Percentiles rank a stretch among this genome's conserved stretches.
These are phyloP conservation scores for Paramecium bursaria DNA, from an alignment of 73 alveolate genomes.

Conservation along the genomic window DNA sequence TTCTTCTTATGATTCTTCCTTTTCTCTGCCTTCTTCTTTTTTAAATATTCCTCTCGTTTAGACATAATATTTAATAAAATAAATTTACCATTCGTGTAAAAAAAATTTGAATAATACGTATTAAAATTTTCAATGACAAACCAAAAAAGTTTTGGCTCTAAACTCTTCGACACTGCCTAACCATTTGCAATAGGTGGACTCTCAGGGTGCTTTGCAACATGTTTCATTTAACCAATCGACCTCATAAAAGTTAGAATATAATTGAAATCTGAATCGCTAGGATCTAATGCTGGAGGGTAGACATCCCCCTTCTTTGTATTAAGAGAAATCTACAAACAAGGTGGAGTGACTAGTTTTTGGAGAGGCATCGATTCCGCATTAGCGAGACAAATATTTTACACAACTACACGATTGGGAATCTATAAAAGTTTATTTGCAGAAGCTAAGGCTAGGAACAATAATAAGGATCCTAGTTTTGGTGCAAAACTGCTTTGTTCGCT, in stretches of 20 bases:
- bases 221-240: slow-evolving; percentile 84
- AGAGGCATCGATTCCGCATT: slow-evolving; percentile 87
- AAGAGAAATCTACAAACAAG: slow-evolving; percentile 74
- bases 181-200: slow-evolving; percentile 87
- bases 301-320: slow-evolving; percentile 82
- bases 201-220: slow-evolving; percentile 91
- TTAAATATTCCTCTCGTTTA: too few species aligned
- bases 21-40: too few species aligned
- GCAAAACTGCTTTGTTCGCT: slow-evolving; percentile 84
- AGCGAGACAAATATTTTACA: slow-evolving; percentile 83
- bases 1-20: too few species aligned
- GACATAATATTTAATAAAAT: too few species aligned
- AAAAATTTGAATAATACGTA: too few species aligned
- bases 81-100: too few species aligned
- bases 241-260: slow-evolving; percentile 83
- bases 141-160: too few species aligned
- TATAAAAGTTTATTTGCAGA: slow-evolving; percentile 77
- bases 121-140: too few species aligned
- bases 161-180: slow-evolving; percentile 1
- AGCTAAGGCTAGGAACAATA: slow-evolving; percentile 73
- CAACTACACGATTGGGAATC: slow-evolving; percentile 86
- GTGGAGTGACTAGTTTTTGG: slow-evolving; percentile 84
- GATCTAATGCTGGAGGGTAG: slow-evolving; percentile 71
- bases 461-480: slow-evolving; percentile 68
- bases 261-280: slow-evolving; percentile 75